phyloP scores from a whole-genome alignment of 2,329 filamentous ascomycete genomes.

The Parastagonospora avenae region DNA sequence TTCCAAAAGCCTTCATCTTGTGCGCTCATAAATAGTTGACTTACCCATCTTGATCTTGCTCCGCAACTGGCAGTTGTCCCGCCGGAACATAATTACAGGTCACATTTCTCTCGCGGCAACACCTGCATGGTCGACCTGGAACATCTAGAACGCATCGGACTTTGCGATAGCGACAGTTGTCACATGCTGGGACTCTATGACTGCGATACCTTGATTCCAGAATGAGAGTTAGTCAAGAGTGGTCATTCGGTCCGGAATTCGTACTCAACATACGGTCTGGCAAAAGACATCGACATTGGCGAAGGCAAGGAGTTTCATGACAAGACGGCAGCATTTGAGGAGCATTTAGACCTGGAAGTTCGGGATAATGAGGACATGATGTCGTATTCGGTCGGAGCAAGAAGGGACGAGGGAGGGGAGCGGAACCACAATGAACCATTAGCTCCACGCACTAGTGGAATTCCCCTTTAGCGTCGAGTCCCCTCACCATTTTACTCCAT shows the following conservation, averaged over 20 bases:
- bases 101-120: constrained; percentile 17
- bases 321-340: too few relatives aligned
- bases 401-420: too few relatives aligned
- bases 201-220: not conserved
- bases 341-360: too few relatives aligned
- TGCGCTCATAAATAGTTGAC: not conserved
- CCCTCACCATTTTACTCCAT: too few relatives aligned
- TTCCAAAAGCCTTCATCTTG: not conserved
- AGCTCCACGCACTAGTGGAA: too few relatives aligned
- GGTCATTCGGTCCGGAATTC: not conserved
- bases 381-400: too few relatives aligned
- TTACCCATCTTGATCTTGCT: not conserved
- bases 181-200: constrained; percentile 18
- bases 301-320: not conserved
- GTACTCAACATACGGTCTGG: constrained; percentile 12
- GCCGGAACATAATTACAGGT: constrained; percentile 11
- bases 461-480: too few relatives aligned
- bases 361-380: too few relatives aligned
- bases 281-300: not conserved
- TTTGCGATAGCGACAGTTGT: constrained; percentile 18
- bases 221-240: not conserved
- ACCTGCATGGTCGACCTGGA: constrained; percentile 15
- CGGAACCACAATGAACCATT: too few relatives aligned
- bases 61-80: not conserved
- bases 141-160: constrained; percentile 21